Percentiles rank a stretch among this genome's conserved stretches.
Conservation (phyloP, 2,329 filamentous ascomycete species). For the Fusarium sp. region DNA sequence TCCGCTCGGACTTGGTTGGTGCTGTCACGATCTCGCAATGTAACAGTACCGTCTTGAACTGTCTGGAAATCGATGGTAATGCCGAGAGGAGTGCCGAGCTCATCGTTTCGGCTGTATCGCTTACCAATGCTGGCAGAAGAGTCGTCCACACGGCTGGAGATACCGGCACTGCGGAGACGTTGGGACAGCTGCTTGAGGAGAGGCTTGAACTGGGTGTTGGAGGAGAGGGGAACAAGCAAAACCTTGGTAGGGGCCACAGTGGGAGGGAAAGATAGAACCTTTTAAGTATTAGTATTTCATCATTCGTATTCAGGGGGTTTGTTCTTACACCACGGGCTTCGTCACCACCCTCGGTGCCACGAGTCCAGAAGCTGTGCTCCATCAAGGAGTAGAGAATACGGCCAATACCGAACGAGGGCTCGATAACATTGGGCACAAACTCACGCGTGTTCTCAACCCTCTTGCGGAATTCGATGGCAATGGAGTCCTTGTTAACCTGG, state of each 20-base stretch:
- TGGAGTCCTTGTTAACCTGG: slow-evolving; percentile 79
- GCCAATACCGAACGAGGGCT: slow-evolving; percentile 97
- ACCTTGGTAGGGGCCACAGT: slow-evolving; percentile 94
- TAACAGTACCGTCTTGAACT: slow-evolving; percentile 85
- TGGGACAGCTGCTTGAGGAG: slow-evolving; percentile 76
- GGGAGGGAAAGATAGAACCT: slow-evolving; percentile 64
- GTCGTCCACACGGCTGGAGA: slow-evolving; percentile 89
- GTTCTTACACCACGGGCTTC: slow-evolving; percentile 88
- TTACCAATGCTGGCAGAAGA: slow-evolving; percentile 93
- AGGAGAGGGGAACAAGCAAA: slow-evolving; percentile 87
- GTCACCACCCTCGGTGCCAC: slow-evolving; percentile 66
- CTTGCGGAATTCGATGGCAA: slow-evolving; percentile 85
- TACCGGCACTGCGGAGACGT: slow-evolving; percentile 77
- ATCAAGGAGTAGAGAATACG: slow-evolving; percentile 92
- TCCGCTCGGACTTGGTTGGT: slow-evolving; percentile 89
- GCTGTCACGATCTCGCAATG: slow-evolving; percentile 88
- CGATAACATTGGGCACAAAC: slow-evolving; percentile 95
- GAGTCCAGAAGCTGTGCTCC: slow-evolving; percentile 96
- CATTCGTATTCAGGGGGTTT: slow-evolving; percentile 38
- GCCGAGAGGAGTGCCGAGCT: slow-evolving; percentile 92
- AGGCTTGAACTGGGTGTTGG: slow-evolving; percentile 82
- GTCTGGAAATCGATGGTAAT: slow-evolving; percentile 98
- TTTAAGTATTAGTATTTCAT: slow-evolving; percentile 30
- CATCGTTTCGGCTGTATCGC: slow-evolving; percentile 93
- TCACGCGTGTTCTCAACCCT: slow-evolving; percentile 85